Conservation (phyloP, 2,329 filamentous ascomycete genomes). For the Mycosphaerella sp. region DNA sequence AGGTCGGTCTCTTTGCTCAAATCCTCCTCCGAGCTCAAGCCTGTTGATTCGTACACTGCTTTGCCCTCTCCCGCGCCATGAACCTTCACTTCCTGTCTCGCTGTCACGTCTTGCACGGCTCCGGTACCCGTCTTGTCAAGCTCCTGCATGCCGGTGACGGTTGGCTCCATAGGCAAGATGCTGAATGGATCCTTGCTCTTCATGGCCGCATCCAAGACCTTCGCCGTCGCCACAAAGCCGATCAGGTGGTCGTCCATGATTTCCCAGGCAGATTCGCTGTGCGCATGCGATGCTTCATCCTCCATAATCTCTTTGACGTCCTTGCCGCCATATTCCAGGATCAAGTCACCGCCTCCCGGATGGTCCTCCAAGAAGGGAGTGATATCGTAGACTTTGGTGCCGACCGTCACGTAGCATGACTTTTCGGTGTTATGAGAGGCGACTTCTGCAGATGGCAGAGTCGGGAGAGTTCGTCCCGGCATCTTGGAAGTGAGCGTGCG, state of each 20-base stretch:
- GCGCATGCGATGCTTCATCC: conserved; percentile 74
- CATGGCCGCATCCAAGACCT: conserved; percentile 47
- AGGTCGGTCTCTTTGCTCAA: conserved; percentile 78
- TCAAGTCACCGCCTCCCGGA: conserved; percentile 80
- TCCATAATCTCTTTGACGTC: conserved; percentile 78
- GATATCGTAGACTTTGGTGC: conserved; percentile 87
- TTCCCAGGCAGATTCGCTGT: conserved; percentile 93
- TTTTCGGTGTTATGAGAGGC: conserved; percentile 69
- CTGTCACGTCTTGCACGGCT: conserved; percentile 32
- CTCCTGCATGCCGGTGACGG: conserved; percentile 44
- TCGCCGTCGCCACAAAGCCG: conserved; percentile 66
- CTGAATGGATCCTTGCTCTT: conserved; percentile 45
- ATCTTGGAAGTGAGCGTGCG: conserved; percentile 44
- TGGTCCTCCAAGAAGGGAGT: conserved; percentile 87
- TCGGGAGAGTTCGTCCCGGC: conserved; percentile 76
- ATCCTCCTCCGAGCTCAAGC: conserved; percentile 85
- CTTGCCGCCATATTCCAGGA: conserved; percentile 83
- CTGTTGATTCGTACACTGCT: conserved; percentile 58
- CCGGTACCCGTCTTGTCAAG: conserved; percentile 47
- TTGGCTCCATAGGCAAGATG: conserved; percentile 50
- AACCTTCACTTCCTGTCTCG: conserved; percentile 35
- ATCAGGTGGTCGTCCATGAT: conserved; percentile 82
- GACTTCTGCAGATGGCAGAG: conserved; percentile 74
- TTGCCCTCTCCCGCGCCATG: conserved; percentile 27
- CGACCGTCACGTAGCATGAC: conserved; percentile 90